These are phyloP conservation scores for Pseudonitzschia multiseries DNA, from an alignment of 108 stramenopile genomes.

Conservation along the genomic window DNA sequence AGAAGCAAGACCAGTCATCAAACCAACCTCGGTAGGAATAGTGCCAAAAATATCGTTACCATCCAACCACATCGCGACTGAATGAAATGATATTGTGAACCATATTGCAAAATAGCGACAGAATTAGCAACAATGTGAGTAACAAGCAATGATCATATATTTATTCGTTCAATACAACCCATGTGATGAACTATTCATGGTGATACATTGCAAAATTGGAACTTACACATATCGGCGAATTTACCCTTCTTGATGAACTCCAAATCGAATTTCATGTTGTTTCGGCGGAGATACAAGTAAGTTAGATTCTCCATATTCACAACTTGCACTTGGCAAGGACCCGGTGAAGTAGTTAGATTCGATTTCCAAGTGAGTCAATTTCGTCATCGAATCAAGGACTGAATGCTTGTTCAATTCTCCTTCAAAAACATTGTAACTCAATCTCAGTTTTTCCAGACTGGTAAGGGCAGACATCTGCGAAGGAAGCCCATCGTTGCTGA, in stretches of 20 bases:
- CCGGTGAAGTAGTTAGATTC: constrained; percentile 56
- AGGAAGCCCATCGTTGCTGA: constrained; percentile 41
- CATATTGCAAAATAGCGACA: constrained; percentile 8
- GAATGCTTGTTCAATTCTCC: constrained; percentile 29
- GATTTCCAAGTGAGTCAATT: constrained; percentile 52
- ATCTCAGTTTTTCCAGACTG: constrained; percentile 35
- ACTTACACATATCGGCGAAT: constrained; percentile 44
- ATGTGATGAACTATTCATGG: neutral
- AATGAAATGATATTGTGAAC: neutral
- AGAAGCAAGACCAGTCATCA: constrained; percentile 34
- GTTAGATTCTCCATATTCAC: constrained; percentile 37
- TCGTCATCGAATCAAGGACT: constrained; percentile 33
- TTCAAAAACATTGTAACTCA: constrained; percentile 51
- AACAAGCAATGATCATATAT: neutral
- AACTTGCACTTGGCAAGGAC: constrained; percentile 34
- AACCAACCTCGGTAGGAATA: constrained; percentile 49
- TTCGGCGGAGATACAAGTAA: constrained; percentile 56
- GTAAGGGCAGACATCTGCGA: constrained; percentile 20
- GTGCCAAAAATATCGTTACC: constrained; percentile 44
- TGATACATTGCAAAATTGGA: neutral
- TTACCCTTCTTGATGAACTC: constrained; percentile 33
- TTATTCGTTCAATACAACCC: neutral
- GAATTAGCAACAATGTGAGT: constrained; percentile 9
- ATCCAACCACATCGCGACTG: constrained; percentile 59
- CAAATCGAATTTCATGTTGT: constrained; percentile 38